phyloP scores from a whole-genome alignment of 208 protist species.

The Acanthamoeba lenticulata region DNA sequence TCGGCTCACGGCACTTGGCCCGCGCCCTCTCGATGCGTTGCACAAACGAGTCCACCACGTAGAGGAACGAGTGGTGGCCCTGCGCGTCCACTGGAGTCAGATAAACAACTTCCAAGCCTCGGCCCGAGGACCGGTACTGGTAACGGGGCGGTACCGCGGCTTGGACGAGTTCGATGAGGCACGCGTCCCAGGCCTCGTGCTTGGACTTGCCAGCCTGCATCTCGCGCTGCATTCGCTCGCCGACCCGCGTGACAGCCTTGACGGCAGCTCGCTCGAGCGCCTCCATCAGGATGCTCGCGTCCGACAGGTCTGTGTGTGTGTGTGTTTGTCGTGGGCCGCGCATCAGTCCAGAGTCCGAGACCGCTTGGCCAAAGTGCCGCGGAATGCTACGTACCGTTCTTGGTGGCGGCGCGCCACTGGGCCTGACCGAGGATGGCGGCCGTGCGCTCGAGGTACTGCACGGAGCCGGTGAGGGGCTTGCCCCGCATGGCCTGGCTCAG shows the following conservation, averaged over 20 bases:
- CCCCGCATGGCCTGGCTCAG: background rate
- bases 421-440: background rate
- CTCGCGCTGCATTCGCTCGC: constrained; percentile 29
- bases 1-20: background rate
- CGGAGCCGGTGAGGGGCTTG: background rate
- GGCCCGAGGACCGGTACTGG: background rate
- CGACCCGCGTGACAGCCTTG: background rate
- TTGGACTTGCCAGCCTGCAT: constrained; percentile 50
- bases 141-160: background rate
- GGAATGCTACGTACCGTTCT: background rate
- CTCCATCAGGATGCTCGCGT: background rate
- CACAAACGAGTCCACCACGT: background rate
- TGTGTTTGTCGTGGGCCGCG: no score
- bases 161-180: constrained; percentile 57
- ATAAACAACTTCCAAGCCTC: background rate
- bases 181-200: constrained; percentile 16
- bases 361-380: no score
- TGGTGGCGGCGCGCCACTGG: background rate
- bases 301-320: background rate
- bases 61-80: background rate
- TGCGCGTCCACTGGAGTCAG: background rate
- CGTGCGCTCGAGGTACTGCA: constrained; percentile 27
- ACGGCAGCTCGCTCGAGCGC: background rate
- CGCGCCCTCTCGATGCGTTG: background rate
- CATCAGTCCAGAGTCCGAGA: no score